These are phyloP conservation scores for Arthrobotrys sinensis DNA, from an alignment of 2,329 filamentous ascomycete genomes.

Conservation along the genomic window DNA sequence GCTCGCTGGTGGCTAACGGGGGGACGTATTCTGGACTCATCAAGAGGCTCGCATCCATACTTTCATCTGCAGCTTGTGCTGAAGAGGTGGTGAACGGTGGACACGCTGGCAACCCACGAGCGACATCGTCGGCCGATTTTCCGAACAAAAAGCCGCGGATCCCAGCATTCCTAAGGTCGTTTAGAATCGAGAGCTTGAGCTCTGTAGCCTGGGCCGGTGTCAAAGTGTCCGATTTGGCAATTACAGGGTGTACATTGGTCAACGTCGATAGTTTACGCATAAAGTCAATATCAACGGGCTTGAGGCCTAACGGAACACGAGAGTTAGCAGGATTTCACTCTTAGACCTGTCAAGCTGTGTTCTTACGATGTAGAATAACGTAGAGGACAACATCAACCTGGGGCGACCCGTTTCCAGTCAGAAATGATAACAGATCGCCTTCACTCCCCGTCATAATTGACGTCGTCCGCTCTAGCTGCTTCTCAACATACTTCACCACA, in stretches of 20 bases:
- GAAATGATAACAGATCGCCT: constrained; percentile 80
- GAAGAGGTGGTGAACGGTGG: constrained; percentile 84
- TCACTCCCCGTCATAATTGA: constrained; percentile 77
- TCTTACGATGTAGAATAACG: constrained; percentile 79
- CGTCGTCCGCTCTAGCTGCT: constrained; percentile 76
- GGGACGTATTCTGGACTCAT: constrained; percentile 94
- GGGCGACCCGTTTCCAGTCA: constrained; percentile 85
- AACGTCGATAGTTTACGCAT: constrained; percentile 79
- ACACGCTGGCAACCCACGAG: constrained; percentile 64
- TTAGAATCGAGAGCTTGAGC: constrained; percentile 75
- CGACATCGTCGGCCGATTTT: constrained; percentile 65
- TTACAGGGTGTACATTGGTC: constrained; percentile 87
- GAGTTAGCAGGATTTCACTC: constrained; percentile 33
- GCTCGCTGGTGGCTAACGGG: constrained; percentile 83
- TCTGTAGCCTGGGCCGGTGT: constrained; percentile 73
- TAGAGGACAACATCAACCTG: constrained; percentile 91
- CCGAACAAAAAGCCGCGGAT: constrained; percentile 80
- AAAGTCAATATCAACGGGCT: constrained; percentile 78
- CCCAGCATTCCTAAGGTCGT: constrained; percentile 73
- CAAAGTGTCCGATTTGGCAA: constrained; percentile 82
- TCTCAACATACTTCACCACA: constrained; percentile 81
- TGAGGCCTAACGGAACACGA: constrained; percentile 69
- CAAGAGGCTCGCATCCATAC: constrained; percentile 91
- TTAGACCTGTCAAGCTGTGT: constrained; percentile 8
- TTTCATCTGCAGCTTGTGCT: constrained; percentile 79